Conservation (phyloP, 225 moss, liverwort and hornwort species). For the Neckera pumila region DNA sequence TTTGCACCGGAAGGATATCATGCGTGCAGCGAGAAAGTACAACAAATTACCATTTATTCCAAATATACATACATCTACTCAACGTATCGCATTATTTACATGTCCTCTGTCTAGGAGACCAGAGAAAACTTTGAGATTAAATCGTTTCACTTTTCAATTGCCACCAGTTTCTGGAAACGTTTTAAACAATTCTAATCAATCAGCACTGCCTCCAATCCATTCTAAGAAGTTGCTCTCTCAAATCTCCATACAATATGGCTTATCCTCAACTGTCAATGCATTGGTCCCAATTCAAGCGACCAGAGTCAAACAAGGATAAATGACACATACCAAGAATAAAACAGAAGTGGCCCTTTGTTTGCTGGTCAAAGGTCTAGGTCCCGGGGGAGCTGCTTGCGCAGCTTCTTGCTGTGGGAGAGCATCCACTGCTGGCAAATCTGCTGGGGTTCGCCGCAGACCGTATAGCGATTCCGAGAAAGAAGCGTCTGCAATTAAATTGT, state of each 20-base stretch:
- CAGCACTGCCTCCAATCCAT: not conserved
- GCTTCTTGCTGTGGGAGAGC: slow-evolving; percentile 12
- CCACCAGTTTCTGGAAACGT: not conserved
- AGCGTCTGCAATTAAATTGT: slow-evolving; percentile 39
- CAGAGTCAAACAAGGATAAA: not conserved
- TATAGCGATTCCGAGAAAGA: slow-evolving; percentile 96
- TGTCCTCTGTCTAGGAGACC: not conserved
- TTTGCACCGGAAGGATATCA: not conserved
- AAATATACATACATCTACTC: not conserved
- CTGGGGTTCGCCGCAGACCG: slow-evolving; percentile 73
- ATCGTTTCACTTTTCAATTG: not conserved
- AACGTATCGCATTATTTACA: not conserved
- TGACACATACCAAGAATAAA: slow-evolving; percentile 58
- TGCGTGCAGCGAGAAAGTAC: not conserved
- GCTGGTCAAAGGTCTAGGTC: slow-evolving; percentile 44
- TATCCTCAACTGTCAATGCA: not conserved
- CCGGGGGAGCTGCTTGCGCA: slow-evolving; percentile 18
- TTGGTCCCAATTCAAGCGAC: not conserved
- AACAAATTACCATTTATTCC: not conserved
- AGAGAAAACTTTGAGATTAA: not conserved
- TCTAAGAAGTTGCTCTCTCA: not conserved
- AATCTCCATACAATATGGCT: not conserved
- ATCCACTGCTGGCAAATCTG: slow-evolving; percentile 18
- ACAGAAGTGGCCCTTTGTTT: slow-evolving; percentile 72
- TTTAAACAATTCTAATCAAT: not conserved